A percentile compares a stretch with the other conserved stretches of the same genome.
Evolutionary conservation across 352 stramenopile species (phyloP).

Genomic region (Pythium brachiatum): DNA sequence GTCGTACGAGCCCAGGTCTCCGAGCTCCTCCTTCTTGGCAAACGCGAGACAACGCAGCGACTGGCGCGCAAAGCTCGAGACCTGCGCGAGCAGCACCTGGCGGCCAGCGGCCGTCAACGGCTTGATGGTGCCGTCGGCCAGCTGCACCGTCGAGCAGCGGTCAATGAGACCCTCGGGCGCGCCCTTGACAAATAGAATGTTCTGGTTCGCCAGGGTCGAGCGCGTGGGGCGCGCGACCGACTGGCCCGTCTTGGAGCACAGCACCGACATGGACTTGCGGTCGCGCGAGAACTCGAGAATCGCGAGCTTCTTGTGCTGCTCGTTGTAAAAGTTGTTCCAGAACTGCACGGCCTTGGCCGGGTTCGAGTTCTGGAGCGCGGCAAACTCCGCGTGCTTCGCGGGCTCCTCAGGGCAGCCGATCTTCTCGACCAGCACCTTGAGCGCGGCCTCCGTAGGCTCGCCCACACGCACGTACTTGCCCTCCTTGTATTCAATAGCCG

Average conservation of each 20-base stretch:
- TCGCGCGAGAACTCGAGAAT: conserved; percentile 97
- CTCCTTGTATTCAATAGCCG: conserved; percentile 85
- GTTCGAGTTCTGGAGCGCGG: conserved; percentile 51
- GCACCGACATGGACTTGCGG: conserved; percentile 98
- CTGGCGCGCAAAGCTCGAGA: conserved; percentile 89
- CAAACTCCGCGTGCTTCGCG: conserved; percentile 61
- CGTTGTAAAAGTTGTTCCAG: conserved; percentile 77
- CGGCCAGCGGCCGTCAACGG: conserved; percentile 89
- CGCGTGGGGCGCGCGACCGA: conserved; percentile 47
- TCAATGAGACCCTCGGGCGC: conserved; percentile 96
- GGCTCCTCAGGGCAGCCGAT: conserved; percentile 83
- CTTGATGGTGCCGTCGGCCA: conserved; percentile 91
- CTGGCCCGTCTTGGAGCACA: conserved; percentile 65
- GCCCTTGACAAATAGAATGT: conserved; percentile 98
- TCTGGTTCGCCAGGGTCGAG: conserved; percentile 69
- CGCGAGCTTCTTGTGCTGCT: conserved; percentile 88
- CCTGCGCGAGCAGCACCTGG: conserved; percentile 87
- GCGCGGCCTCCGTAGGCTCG: conserved; percentile 96
- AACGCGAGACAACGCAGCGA: conserved; percentile 96
- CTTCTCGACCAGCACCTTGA: conserved; percentile 95
- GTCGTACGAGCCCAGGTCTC: conserved; percentile 75
- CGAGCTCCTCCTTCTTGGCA: conserved; percentile 94
- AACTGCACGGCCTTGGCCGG: conserved; percentile 77
- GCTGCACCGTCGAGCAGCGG: conserved; percentile 93
- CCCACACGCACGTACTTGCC: conserved; percentile 90